These are phyloP conservation scores for Microdochium paspali DNA, from an alignment of 2,329 filamentous ascomycete species.

Conservation along the genomic window DNA sequence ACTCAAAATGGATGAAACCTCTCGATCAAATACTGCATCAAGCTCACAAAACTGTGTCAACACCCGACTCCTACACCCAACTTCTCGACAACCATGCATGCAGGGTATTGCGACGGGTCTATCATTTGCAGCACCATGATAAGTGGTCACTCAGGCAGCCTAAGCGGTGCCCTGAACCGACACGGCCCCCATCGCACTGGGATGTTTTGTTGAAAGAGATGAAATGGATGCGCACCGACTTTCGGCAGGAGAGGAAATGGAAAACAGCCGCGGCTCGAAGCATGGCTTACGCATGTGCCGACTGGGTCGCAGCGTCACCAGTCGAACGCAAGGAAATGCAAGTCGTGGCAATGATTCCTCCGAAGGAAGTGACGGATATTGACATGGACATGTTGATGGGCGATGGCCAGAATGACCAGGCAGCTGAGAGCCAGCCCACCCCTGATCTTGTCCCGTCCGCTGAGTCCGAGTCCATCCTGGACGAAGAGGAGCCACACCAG, in stretches of 20 bases:
- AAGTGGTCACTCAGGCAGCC: constrained; percentile 90
- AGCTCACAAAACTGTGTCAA: constrained; percentile 84
- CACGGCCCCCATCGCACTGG: constrained; percentile 68
- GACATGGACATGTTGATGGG: constrained; percentile 20
- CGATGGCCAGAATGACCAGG: constrained; percentile 20
- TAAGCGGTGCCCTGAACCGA: constrained; percentile 74
- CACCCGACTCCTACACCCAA: constrained; percentile 72
- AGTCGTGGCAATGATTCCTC: constrained; percentile 46
- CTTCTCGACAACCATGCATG: constrained; percentile 83
- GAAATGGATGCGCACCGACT: constrained; percentile 98
- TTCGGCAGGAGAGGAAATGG: constrained; percentile 89
- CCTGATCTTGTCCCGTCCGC: constrained; percentile 59
- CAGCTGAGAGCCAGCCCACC: constrained; percentile 40
- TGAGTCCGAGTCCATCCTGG: constrained; percentile 47
- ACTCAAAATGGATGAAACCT: constrained; percentile 50
- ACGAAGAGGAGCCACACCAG: constrained; percentile 26
- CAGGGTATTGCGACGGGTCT: constrained; percentile 76
- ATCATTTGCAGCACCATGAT: constrained; percentile 81
- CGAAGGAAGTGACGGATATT: constrained; percentile 19
- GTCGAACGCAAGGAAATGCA: constrained; percentile 61
- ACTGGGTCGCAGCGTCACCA: constrained; percentile 60
- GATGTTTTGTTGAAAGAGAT: constrained; percentile 83
- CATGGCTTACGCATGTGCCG: constrained; percentile 72
- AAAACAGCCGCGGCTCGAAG: constrained; percentile 74
- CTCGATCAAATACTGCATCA: constrained; percentile 67